phyloP scores from a whole-genome alignment of 768 basidiomycete genomes.

The Chalciporus piperatus region DNA sequence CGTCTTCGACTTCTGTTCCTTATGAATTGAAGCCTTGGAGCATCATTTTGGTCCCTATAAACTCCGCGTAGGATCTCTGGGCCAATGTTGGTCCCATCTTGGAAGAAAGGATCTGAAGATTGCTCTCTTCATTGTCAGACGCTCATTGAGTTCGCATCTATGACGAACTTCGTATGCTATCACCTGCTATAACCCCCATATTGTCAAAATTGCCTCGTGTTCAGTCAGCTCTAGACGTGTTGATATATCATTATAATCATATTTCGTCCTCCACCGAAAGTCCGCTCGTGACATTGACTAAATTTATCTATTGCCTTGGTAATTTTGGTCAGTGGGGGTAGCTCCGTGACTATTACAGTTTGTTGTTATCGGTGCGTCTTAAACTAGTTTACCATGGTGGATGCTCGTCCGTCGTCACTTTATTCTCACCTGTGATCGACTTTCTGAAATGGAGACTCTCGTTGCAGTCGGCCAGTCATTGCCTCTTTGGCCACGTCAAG shows the following conservation, averaged over 20 bases:
- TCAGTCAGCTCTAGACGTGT: background rate
- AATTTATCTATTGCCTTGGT: slow-evolving; percentile 3
- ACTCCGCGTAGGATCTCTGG: slow-evolving; percentile 15
- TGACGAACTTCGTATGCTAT: slow-evolving; percentile 6
- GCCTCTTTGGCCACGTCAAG: too few species aligned
- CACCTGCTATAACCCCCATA: background rate
- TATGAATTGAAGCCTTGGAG: slow-evolving; percentile 1
- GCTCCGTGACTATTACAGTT: too few species aligned
- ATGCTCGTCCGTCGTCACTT: too few species aligned
- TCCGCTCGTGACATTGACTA: background rate
- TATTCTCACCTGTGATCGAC: too few species aligned
- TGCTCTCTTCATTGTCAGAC: slow-evolving; percentile 4
- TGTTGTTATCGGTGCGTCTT: too few species aligned
- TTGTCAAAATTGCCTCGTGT: slow-evolving; percentile 18
- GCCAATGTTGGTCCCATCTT: slow-evolving; percentile 7
- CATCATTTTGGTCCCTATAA: slow-evolving; percentile 15
- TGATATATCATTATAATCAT: background rate
- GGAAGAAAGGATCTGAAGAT: slow-evolving; percentile 7
- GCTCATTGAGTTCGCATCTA: slow-evolving; percentile 12
- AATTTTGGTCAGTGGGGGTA: too few species aligned
- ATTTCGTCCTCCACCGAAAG: slow-evolving; percentile 1
- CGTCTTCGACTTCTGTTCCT: slow-evolving; percentile 1
- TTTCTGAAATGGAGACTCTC: too few species aligned
- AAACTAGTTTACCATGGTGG: too few species aligned
- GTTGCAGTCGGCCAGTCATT: too few species aligned